Conservation (phyloP, 768 basidiomycete genomes). For the Amanita exitialis region DNA sequence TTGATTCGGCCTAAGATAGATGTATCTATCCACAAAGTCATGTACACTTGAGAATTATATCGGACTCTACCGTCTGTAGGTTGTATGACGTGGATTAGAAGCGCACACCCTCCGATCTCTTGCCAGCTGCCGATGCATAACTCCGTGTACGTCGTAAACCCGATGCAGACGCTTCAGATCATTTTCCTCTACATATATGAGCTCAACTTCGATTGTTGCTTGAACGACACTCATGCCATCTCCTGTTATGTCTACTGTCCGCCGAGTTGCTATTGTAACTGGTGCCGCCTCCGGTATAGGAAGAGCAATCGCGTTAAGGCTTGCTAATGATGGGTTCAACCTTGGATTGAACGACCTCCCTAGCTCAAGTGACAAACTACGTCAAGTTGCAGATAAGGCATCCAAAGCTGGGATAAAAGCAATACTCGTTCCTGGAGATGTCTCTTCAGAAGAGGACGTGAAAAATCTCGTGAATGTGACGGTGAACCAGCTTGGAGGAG, state of each 20-base stretch:
- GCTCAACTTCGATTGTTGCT: too few species aligned
- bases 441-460: conserved; percentile 31
- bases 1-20: background rate
- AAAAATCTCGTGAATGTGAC: conserved; percentile 24
- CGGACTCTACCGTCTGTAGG: too few species aligned
- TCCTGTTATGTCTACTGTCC: background rate
- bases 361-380: conserved; percentile 17
- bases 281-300: conserved; percentile 37
- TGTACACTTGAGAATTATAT: too few species aligned
- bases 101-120: too few species aligned
- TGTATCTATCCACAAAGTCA: too few species aligned
- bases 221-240: background rate
- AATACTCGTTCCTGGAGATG: conserved; percentile 22
- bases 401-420: conserved; percentile 15
- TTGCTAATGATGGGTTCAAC: conserved; percentile 37
- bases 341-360: conserved; percentile 36
- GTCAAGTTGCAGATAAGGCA: conserved; percentile 18
- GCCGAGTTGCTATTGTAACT: conserved; percentile 22
- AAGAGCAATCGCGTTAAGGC: conserved; percentile 32
- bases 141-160: too few species aligned
- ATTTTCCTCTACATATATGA: too few species aligned
- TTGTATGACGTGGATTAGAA: too few species aligned
- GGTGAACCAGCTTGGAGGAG: conserved; percentile 24
- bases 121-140: too few species aligned
- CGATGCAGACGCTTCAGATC: too few species aligned